Evolutionary conservation across 164 flowering plant species (phyloP).

Genomic region (Platanus orientalis): DNA sequence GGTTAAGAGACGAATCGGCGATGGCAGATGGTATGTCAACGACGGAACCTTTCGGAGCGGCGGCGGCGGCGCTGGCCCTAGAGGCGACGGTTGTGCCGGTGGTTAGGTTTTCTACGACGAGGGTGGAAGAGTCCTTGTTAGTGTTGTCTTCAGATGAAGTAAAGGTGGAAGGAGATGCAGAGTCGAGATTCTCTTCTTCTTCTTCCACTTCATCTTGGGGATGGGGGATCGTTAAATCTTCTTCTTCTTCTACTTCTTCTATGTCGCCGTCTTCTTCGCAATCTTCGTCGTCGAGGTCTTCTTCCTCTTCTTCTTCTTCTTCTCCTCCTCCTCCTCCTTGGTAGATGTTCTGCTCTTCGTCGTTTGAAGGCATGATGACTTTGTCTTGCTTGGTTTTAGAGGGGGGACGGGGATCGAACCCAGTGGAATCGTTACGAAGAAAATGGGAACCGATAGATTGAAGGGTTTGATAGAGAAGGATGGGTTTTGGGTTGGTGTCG

Average conservation of each 20-base stretch:
- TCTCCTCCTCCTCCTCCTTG: slow-evolving; percentile 14
- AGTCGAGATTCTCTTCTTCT: slow-evolving; percentile 19
- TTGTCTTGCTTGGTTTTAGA: too few species aligned
- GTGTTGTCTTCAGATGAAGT: too few species aligned
- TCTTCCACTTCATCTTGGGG: slow-evolving; percentile 16
- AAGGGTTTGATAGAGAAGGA: too few species aligned
- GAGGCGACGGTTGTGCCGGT: slow-evolving; percentile 7
- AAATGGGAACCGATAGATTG: too few species aligned
- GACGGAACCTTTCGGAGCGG: slow-evolving; percentile 7
- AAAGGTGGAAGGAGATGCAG: slow-evolving; percentile 22
- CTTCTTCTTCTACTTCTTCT: slow-evolving; percentile 15
- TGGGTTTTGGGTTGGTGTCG: too few species aligned
- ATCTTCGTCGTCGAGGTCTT: slow-evolving; percentile 20
- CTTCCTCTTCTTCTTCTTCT: slow-evolving; percentile 13
- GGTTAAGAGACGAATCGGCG: slow-evolving; percentile 1
- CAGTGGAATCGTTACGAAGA: too few species aligned
- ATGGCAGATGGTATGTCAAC: slow-evolving; percentile 8
- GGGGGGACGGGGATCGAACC: too few species aligned
- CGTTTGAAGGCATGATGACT: slow-evolving; percentile 15
- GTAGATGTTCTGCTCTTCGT: slow-evolving; percentile 10
- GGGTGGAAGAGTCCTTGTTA: too few species aligned
- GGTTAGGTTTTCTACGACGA: slow-evolving; percentile 8
- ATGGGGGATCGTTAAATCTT: background rate
- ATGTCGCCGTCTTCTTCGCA: slow-evolving; percentile 18
- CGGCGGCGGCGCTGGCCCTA: slow-evolving; percentile 16